These are phyloP conservation scores for Avena eriantha DNA, from an alignment of 176 grass and related monocot species.

Conservation along the genomic window DNA sequence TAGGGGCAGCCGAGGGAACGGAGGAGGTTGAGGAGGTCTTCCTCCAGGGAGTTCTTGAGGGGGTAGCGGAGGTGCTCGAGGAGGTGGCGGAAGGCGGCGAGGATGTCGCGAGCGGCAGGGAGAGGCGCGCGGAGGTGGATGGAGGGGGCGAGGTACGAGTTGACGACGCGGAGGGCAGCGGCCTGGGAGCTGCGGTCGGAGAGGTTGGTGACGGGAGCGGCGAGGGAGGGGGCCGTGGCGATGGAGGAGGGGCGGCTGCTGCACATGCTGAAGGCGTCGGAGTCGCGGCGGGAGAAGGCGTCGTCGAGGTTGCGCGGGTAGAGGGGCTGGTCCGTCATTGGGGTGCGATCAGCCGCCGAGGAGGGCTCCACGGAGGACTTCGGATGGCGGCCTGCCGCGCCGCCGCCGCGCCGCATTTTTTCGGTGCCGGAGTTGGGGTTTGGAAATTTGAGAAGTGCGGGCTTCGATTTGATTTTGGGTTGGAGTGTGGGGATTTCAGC, in stretches of 20 bases:
- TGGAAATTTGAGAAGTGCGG: background rate
- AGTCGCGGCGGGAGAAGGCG: constrained; percentile 75
- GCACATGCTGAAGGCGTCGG: constrained; percentile 71
- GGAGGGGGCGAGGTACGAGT: constrained; percentile 58
- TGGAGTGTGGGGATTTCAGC: background rate
- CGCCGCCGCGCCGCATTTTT: constrained; percentile 56
- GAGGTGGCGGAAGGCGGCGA: constrained; percentile 59
- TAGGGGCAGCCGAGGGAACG: constrained; percentile 51
- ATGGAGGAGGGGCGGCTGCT: constrained; percentile 64
- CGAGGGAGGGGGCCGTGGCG: constrained; percentile 1
- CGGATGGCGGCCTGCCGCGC: constrained; percentile 45
- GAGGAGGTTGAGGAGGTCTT: constrained; percentile 61
- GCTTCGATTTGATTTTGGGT: constrained; percentile 8
- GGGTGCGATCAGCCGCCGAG: constrained; percentile 15
- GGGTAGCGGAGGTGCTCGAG: constrained; percentile 37
- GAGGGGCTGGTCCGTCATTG: constrained; percentile 36
- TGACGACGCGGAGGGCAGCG: constrained; percentile 71
- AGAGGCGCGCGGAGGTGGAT: constrained; percentile 58
- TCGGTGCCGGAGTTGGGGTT: constrained; percentile 7
- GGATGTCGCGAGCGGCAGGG: constrained; percentile 76
- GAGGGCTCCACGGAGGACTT: constrained; percentile 46
- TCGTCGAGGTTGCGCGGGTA: constrained; percentile 54
- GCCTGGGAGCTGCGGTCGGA: constrained; percentile 64
- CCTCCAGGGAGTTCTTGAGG: constrained; percentile 44
- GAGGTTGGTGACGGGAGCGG: constrained; percentile 42